Percentiles rank a stretch among this genome's conserved stretches.
These are phyloP conservation scores for Citrus australasica DNA, from an alignment of 345 rosid genomes.

Conservation along the genomic window DNA sequence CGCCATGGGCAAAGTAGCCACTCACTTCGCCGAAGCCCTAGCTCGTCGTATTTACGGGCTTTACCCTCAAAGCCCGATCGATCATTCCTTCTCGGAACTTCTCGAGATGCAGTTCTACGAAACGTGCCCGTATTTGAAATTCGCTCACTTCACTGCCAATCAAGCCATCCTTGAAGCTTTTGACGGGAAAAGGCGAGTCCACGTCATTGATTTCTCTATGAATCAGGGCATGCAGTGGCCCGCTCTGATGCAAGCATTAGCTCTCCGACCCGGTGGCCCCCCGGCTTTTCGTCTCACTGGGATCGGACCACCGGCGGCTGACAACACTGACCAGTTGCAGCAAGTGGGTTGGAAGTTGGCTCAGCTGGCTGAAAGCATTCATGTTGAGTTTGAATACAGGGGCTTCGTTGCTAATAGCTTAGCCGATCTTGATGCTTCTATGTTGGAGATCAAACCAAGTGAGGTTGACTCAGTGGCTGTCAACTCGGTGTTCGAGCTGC, in stretches of 20 bases:
- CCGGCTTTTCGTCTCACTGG: slow-evolving; percentile 75
- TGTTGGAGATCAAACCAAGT: slow-evolving; percentile 56
- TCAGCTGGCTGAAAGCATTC: slow-evolving; percentile 64
- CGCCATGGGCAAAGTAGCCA: slow-evolving; percentile 79
- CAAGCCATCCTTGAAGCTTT: slow-evolving; percentile 86
- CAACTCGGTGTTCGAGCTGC: slow-evolving; percentile 83
- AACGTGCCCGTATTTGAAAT: slow-evolving; percentile 80
- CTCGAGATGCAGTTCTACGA: slow-evolving; percentile 90
- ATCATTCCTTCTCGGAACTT: slow-evolving; percentile 45
- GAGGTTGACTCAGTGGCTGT: slow-evolving; percentile 70
- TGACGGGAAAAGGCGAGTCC: slow-evolving; percentile 54
- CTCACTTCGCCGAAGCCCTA: slow-evolving; percentile 74
- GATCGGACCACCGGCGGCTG: slow-evolving; percentile 70
- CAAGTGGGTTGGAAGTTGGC: slow-evolving; percentile 79
- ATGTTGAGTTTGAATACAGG: slow-evolving; percentile 69
- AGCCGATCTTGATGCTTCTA: slow-evolving; percentile 75
- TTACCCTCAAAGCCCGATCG: slow-evolving; percentile 38
- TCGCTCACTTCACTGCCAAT: slow-evolving; percentile 83
- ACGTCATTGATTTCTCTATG: slow-evolving; percentile 70
- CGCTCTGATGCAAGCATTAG: slow-evolving; percentile 81
- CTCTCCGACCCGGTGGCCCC: slow-evolving; percentile 69
- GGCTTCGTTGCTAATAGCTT: slow-evolving; percentile 73
- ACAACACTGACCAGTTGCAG: slow-evolving; percentile 56
- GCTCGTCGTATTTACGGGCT: slow-evolving; percentile 65
- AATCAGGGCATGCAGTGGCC: slow-evolving; percentile 88